phyloP scores from a whole-genome alignment of 371 early-diverging fungal species.

The Mortierella polycephala region DNA sequence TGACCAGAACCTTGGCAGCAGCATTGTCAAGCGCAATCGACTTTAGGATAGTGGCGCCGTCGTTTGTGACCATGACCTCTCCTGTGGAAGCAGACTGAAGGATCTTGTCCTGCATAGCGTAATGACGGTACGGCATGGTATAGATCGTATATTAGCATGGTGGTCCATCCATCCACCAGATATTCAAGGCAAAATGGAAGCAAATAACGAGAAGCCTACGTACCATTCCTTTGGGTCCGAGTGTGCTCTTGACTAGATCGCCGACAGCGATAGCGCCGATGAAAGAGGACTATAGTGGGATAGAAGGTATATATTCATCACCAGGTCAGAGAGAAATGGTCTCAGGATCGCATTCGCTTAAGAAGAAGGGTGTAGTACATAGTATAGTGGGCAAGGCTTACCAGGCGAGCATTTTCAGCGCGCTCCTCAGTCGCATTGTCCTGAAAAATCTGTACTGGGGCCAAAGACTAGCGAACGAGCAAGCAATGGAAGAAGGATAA shows the following conservation, averaged over 20 bases:
- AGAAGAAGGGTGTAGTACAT: conserved; percentile 61
- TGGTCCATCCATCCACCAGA: too few relatives aligned
- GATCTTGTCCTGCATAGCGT: conserved; percentile 86
- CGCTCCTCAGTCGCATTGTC: conserved; percentile 96
- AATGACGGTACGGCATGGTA: too few relatives aligned
- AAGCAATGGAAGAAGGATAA: too few relatives aligned
- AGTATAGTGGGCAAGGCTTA: conserved; percentile 60
- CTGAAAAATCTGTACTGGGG: conserved; percentile 88
- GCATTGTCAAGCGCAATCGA: conserved; percentile 99
- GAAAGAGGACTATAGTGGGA: conserved; percentile 77
- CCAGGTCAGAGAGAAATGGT: too few relatives aligned
- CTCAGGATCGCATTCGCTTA: too few relatives aligned
- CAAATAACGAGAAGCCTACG: too few relatives aligned
- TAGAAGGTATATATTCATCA: not conserved
- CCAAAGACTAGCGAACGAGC: conserved; percentile 63
- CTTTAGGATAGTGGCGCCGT: conserved; percentile 99
- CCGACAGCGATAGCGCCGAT: conserved; percentile 97
- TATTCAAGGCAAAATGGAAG: too few relatives aligned
- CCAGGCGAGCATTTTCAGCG: conserved; percentile 98
- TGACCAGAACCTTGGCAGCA: conserved; percentile 98
- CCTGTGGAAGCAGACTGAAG: conserved; percentile 92
- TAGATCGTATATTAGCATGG: too few relatives aligned
- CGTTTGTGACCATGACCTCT: conserved; percentile 98
- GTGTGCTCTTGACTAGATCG: conserved; percentile 95
- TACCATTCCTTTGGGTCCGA: conserved; percentile 91